Evolutionary conservation across 2,329 filamentous ascomycete species (phyloP).

Genomic region (Nemania diffusa): DNA sequence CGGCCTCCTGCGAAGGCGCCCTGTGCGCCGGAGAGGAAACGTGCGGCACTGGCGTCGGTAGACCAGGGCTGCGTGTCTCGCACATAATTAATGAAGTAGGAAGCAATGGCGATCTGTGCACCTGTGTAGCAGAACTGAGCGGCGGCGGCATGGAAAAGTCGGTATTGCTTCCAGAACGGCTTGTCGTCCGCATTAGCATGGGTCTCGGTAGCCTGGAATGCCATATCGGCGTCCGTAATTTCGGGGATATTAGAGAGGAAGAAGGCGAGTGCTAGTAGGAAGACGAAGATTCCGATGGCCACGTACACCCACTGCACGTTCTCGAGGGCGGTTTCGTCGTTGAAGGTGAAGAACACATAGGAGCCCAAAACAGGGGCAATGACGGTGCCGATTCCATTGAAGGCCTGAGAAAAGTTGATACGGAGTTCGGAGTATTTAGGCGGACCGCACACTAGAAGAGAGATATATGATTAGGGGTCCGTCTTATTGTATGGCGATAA

Average conservation of each 20-base stretch:
- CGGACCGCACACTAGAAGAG: constrained; percentile 65
- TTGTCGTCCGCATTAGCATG: constrained; percentile 66
- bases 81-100: constrained; percentile 80
- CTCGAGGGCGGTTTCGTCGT: constrained; percentile 65
- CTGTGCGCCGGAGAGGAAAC: constrained; percentile 79
- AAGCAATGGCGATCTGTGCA: constrained; percentile 73
- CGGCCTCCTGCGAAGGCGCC: constrained; percentile 77
- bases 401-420: constrained; percentile 80
- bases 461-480: constrained; percentile 25
- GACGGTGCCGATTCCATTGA: constrained; percentile 80
- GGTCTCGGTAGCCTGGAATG: constrained; percentile 65
- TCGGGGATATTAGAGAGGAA: constrained; percentile 75
- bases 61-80: constrained; percentile 67
- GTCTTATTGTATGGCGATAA: not conserved
- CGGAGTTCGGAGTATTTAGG: constrained; percentile 76
- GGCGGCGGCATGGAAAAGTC: constrained; percentile 78
- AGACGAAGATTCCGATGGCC: constrained; percentile 77
- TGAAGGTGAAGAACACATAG: constrained; percentile 76
- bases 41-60: constrained; percentile 63
- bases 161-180: constrained; percentile 76
- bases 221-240: constrained; percentile 75
- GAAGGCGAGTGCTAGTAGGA: constrained; percentile 72
- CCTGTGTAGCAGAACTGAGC: constrained; percentile 84
- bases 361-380: constrained; percentile 78
- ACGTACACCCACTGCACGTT: constrained; percentile 83